Conservation (phyloP, 2,329 filamentous ascomycete species). For the Aureobasidium sp. region DNA sequence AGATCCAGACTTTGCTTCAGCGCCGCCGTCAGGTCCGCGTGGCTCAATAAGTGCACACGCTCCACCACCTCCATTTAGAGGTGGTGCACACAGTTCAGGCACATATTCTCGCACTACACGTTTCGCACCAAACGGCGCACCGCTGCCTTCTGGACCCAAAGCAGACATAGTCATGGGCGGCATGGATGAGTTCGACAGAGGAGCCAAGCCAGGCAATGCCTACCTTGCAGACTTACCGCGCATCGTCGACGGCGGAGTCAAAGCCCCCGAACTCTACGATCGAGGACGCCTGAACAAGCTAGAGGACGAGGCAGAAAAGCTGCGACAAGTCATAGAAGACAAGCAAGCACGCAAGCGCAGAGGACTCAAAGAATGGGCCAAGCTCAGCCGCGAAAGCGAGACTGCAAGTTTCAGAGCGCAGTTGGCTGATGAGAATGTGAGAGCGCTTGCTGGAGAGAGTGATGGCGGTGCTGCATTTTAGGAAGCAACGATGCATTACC, state of each 20-base stretch:
- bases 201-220: slow-evolving; percentile 16
- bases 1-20: slow-evolving; percentile 8
- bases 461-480: slow-evolving; percentile 25
- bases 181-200: background rate
- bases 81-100: slow-evolving; percentile 34
- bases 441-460: slow-evolving; percentile 32
- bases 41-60: slow-evolving; percentile 18
- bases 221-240: slow-evolving; percentile 35
- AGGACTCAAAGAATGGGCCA: slow-evolving; percentile 37
- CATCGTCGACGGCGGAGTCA: slow-evolving; percentile 35
- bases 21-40: slow-evolving; percentile 26
- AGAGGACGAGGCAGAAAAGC: slow-evolving; percentile 37
- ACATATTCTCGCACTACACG: slow-evolving; percentile 40
- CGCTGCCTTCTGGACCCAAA: slow-evolving; percentile 12
- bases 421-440: slow-evolving; percentile 38
- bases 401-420: slow-evolving; percentile 36
- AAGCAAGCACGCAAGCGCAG: slow-evolving; percentile 37
- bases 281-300: slow-evolving; percentile 35
- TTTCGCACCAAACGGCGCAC: slow-evolving; percentile 24
- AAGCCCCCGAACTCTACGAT: slow-evolving; percentile 34
- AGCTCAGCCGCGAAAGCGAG: slow-evolving; percentile 34
- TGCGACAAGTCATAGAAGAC: slow-evolving; percentile 37
- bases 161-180: background rate
- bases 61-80: slow-evolving; percentile 29
- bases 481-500: background rate